These are phyloP conservation scores for Papilionanthe hybrid DNA, from an alignment of 116 monocot genomes.

Conservation along the genomic window DNA sequence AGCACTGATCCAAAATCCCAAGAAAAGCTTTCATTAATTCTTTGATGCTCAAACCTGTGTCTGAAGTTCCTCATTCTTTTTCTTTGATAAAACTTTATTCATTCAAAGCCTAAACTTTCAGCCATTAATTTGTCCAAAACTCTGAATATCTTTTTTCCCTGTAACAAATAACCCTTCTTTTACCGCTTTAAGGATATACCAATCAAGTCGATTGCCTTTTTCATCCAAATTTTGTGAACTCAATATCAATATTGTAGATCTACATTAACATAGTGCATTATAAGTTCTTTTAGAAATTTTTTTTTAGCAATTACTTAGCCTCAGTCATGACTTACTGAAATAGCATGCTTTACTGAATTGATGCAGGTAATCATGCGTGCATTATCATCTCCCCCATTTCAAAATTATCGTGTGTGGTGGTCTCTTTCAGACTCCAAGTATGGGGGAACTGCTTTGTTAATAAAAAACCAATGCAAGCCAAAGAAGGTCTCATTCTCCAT, in stretches of 20 bases:
- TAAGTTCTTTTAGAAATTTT: neutral
- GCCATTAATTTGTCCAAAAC: no score
- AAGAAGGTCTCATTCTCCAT: slow-evolving; percentile 69
- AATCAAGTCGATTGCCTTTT: no score
- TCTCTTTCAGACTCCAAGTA: slow-evolving; percentile 99
- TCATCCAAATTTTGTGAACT: no score
- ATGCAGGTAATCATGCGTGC: slow-evolving; percentile 71
- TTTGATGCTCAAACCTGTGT: no score
- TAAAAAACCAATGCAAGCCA: slow-evolving; percentile 74
- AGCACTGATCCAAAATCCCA: no score
- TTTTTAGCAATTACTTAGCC: neutral
- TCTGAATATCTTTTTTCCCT: no score
- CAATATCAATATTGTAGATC: neutral
- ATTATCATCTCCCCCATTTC: slow-evolving; percentile 63
- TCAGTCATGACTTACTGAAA: neutral
- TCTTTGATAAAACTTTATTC: no score
- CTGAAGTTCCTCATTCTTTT: no score
- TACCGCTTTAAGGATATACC: no score
- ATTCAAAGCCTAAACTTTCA: no score
- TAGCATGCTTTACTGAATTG: slow-evolving; percentile 1
- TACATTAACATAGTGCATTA: neutral
- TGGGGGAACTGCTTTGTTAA: slow-evolving; percentile 85
- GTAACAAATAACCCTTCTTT: no score
- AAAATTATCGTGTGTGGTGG: slow-evolving; percentile 86
- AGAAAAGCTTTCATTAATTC: no score